These are phyloP conservation scores for Astragalus membranaceus DNA, from an alignment of 306 rosid species.

Conservation along the genomic window DNA sequence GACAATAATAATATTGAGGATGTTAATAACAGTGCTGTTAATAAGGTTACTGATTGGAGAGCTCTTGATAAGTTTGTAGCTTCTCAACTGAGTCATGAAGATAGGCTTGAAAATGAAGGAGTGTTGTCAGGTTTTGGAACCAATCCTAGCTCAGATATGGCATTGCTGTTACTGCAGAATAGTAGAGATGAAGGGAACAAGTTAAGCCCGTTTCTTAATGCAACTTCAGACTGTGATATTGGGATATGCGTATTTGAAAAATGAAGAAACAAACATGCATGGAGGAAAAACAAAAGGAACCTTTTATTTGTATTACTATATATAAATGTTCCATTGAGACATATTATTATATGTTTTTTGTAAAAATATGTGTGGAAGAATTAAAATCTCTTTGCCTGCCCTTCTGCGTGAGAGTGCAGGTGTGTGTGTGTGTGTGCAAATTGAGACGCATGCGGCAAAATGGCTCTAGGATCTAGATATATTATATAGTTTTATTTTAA, in stretches of 20 bases:
- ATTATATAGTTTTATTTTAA: background rate
- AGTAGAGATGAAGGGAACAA: conserved; percentile 39
- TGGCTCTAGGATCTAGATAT: conserved; percentile 1
- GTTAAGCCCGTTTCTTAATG: conserved; percentile 52
- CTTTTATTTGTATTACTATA: conserved; percentile 17
- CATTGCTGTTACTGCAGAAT: conserved; percentile 50
- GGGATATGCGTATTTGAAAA: conserved; percentile 94
- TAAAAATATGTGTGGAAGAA: conserved; percentile 43
- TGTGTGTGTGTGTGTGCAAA: conserved; percentile 5
- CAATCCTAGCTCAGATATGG: conserved; percentile 24
- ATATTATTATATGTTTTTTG: conserved; percentile 31
- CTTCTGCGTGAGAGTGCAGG: background rate
- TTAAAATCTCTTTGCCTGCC: conserved; percentile 22
- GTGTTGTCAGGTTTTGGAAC: conserved; percentile 41
- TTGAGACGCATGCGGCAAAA: conserved; percentile 19
- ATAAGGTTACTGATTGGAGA: conserved; percentile 87
- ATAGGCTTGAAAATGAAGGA: conserved; percentile 35
- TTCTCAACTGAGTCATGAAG: conserved; percentile 84
- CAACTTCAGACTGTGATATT: conserved; percentile 64
- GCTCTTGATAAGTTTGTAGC: conserved; percentile 95
- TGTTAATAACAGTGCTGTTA: conserved; percentile 8
- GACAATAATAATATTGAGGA: conserved; percentile 36
- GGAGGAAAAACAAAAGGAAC: background rate
- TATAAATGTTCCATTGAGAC: conserved; percentile 21
- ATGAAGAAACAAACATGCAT: conserved; percentile 17